Evolutionary conservation across 257 asterid species (phyloP).

Genomic region (Nicotiana tabacum): DNA sequence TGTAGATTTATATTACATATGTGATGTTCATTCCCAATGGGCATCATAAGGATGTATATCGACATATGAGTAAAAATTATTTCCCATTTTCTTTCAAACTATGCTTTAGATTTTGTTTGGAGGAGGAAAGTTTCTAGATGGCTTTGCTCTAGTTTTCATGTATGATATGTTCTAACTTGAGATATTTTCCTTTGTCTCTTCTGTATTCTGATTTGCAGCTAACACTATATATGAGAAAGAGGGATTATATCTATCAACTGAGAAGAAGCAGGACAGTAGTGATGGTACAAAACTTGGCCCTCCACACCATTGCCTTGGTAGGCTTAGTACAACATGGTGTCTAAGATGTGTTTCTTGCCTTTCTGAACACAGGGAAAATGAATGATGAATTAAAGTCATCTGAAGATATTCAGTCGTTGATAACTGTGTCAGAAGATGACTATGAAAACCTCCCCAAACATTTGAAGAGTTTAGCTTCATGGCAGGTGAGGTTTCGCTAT

Average conservation of each 20-base stretch:
- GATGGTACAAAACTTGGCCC: conserved; percentile 27
- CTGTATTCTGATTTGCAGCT: conserved; percentile 30
- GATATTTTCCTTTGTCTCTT: not conserved
- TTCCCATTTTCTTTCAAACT: not conserved
- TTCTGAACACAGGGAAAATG: conserved; percentile 24
- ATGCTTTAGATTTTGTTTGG: not conserved
- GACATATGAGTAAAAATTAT: not conserved
- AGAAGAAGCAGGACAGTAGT: conserved; percentile 14
- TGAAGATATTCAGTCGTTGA: conserved; percentile 28
- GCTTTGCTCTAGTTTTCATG: not conserved
- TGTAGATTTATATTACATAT: not conserved
- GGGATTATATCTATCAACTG: conserved; percentile 26
- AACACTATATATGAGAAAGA: conserved; percentile 24
- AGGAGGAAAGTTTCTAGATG: not conserved
- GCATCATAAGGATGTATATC: not conserved
- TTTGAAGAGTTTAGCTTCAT: conserved; percentile 65
- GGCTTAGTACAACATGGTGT: conserved; percentile 1
- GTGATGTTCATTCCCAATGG: not conserved
- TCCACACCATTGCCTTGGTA: not conserved
- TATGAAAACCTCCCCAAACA: conserved; percentile 73
- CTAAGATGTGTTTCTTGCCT: conserved; percentile 15
- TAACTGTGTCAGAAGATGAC: conserved; percentile 52
- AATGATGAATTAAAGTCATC: conserved; percentile 18
- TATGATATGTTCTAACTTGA: not conserved
- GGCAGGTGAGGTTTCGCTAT: conserved; percentile 59